Percentiles rank a stretch among this genome's conserved stretches.
Evolutionary conservation across 257 asterid species (phyloP).

Genomic region (Phtheirospermum japonicum): DNA sequence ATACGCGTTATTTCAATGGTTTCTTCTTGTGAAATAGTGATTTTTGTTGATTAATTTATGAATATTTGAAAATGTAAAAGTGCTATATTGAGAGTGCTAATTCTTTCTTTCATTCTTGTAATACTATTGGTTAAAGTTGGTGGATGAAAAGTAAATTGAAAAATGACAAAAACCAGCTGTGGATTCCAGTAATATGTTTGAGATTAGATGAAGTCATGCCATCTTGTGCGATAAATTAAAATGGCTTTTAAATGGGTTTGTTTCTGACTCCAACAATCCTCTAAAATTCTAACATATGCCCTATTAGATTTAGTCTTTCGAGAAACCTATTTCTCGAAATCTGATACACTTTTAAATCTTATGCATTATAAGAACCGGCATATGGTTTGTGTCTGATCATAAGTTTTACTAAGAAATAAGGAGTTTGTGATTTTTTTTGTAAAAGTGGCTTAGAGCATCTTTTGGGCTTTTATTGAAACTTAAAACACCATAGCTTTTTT

Average conservation of each 20-base stretch:
- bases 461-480: no score
- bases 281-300: conserved; percentile 19
- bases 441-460: no score
- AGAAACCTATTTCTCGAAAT: conserved; percentile 4
- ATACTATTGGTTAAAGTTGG: conserved; percentile 25
- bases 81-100: conserved; percentile 18
- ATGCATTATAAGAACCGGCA: no score
- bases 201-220: conserved; percentile 19
- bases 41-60: neutral
- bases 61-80: neutral
- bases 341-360: neutral
- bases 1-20: neutral
- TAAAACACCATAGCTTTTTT: no score
- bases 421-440: no score
- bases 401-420: no score
- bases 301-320: conserved; percentile 20
- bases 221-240: conserved; percentile 28
- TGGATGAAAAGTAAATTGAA: conserved; percentile 22
- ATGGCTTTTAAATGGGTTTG: conserved; percentile 28
- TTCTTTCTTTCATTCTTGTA: no score
- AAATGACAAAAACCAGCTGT: neutral
- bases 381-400: no score
- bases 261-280: no score
- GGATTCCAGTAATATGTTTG: conserved; percentile 26
- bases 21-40: neutral